Base-by-base conservation (phyloP, 2,329 filamentous ascomycete genomes). In the Colletotrichum sp. region DNA sequence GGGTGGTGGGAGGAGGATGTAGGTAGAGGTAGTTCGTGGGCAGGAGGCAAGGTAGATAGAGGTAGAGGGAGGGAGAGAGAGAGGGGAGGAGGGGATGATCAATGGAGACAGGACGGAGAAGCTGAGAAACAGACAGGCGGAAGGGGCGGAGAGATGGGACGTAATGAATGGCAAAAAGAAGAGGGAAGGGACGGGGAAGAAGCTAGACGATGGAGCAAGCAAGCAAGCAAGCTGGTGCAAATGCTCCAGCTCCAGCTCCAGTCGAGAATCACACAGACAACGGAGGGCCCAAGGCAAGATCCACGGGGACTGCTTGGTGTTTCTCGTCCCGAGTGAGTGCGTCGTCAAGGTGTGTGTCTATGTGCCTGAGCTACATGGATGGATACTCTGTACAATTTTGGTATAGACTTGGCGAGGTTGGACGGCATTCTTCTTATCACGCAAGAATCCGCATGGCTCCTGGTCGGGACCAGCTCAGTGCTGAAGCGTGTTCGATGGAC, bases 111-210 rank as follows among this genome's bases (percentile, higher is more conserved):
- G 64, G 70, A 68, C 26, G 64, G 64, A 68, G 61, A 36, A 68
- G 32, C n/a, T n/a, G 71, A 72, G 43, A 21, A 52, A 52, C 43
- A 52, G 68, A 64, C 69, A 48, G 69, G 63, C 73, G 73, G 73
- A 73, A 75, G 70, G 24, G 24, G 73, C 70, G 73, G 73, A 75
- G 63, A 65, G 70, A 73, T 21, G 39, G 69, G 39, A 72, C 68
- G 68, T 72, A 68, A 68, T 68, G 69, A 73, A 73, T 73, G 63
- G 64, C 73, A 63, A 68, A 73, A 68, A 64, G 36, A 63, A 34
- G 14, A 39, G 36, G 30, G 39, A 55, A 73, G 59, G 55, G 39
- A 26, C 55, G 28, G 39, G 67, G 32, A 24, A 28, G 55, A 59
- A 59, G 55, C 30, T 63, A 52, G 43, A 52, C 43, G 43, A 52